These are phyloP conservation scores for Gonapodya sp. DNA, from an alignment of 192 early-diverging fungal genomes.

Conservation along the genomic window DNA sequence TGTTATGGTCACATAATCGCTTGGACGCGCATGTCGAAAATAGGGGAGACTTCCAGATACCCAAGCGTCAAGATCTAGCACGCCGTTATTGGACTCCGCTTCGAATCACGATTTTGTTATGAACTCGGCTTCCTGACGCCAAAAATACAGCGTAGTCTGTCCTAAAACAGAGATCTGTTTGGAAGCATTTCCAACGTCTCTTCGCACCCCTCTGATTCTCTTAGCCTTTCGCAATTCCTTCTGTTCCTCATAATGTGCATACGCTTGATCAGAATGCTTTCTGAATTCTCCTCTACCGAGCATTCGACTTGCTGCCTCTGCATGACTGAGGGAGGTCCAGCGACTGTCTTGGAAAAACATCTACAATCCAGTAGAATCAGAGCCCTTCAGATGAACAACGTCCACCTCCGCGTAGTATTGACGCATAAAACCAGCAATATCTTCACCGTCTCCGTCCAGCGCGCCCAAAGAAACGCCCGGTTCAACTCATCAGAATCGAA, in stretches of 20 bases:
- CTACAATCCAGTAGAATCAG: neutral
- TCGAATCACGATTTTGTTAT: too few relatives aligned
- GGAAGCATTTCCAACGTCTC: too few relatives aligned
- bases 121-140: too few relatives aligned
- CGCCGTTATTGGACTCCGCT: neutral
- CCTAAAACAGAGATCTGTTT: too few relatives aligned
- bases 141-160: too few relatives aligned
- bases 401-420: neutral
- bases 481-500: neutral
- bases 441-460: neutral
- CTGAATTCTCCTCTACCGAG: neutral
- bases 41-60: neutral
- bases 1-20: neutral
- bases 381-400: neutral
- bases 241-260: neutral
- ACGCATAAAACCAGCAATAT: neutral
- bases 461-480: neutral
- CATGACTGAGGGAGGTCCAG: neutral
- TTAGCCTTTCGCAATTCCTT: neutral
- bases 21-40: neutral
- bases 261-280: neutral
- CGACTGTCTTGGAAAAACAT: neutral
- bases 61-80: neutral
- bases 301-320: neutral
- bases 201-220: neutral